phyloP scores from a whole-genome alignment of 352 stramenopile species.

The Phytophthora foliorum region DNA sequence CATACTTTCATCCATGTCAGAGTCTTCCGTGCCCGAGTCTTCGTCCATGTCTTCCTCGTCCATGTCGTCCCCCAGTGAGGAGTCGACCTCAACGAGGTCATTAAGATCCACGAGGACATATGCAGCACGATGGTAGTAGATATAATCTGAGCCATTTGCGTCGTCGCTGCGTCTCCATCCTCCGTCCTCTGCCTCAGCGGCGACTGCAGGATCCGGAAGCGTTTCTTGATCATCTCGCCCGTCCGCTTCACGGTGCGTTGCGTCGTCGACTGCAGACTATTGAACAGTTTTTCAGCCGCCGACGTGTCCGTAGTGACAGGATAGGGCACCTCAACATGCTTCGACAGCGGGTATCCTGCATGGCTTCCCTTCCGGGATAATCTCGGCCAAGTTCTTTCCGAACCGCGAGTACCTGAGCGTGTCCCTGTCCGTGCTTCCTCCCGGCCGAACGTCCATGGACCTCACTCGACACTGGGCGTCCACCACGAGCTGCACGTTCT shows the following conservation, averaged over 20 bases:
- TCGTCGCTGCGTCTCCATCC: slow-evolving; percentile 31
- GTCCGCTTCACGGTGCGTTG: slow-evolving; percentile 27
- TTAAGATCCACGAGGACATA: slow-evolving; percentile 26
- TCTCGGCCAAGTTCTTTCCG: slow-evolving; percentile 17
- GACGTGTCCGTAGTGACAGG: slow-evolving; percentile 10
- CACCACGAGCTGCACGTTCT: slow-evolving; percentile 39
- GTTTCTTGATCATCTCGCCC: slow-evolving; percentile 33
- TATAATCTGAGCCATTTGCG: slow-evolving; percentile 34
- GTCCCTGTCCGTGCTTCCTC: slow-evolving; percentile 26
- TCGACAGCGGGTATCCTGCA: slow-evolving; percentile 24
- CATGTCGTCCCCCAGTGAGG: slow-evolving; percentile 27
- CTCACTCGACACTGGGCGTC: slow-evolving; percentile 29
- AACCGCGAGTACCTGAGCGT: slow-evolving; percentile 31
- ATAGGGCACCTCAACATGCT: slow-evolving; percentile 31
- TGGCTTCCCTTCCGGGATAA: slow-evolving; percentile 31
- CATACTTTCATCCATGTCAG: slow-evolving; percentile 29
- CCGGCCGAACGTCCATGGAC: slow-evolving; percentile 33
- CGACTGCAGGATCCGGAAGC: slow-evolving; percentile 31
- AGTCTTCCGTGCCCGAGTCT: slow-evolving; percentile 22
- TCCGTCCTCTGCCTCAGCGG: slow-evolving; percentile 29
- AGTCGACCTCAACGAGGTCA: slow-evolving; percentile 25
- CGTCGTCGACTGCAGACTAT: slow-evolving; percentile 18
- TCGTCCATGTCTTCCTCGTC: slow-evolving; percentile 35
- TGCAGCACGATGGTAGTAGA: slow-evolving; percentile 28
- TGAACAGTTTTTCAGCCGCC: slow-evolving; percentile 25